Evolutionary conservation across 2,329 filamentous ascomycete species (phyloP).

Genomic region (Talaromyces albobiverticillius): DNA sequence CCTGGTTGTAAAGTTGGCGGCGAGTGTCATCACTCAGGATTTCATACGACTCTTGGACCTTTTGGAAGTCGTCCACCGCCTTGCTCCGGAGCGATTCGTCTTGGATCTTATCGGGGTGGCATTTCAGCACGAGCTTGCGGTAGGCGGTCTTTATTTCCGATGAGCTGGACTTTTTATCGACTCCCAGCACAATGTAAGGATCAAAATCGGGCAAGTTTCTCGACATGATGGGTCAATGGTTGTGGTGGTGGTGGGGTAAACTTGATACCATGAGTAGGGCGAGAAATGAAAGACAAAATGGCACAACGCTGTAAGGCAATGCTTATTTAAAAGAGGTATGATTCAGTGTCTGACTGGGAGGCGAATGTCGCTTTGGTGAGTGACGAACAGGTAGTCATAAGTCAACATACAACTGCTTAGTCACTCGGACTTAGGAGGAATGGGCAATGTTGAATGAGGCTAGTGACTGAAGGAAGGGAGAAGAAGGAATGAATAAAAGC

Average conservation of each 20-base stretch:
- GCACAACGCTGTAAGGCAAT: neutral
- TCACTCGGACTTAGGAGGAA: neutral
- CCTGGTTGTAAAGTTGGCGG: conserved; percentile 73
- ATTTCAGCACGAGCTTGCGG: conserved; percentile 81
- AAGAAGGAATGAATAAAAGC: conserved; percentile 5
- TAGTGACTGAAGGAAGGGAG: conserved; percentile 8
- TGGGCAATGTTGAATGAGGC: neutral
- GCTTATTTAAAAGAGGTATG: neutral
- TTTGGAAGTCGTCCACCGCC: conserved; percentile 86
- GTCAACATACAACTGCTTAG: conserved; percentile 10
- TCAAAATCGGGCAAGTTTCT: conserved; percentile 51
- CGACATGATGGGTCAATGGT: conserved; percentile 20
- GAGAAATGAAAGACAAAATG: neutral
- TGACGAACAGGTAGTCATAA: neutral
- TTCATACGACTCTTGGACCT: conserved; percentile 90
- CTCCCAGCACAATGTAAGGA: conserved; percentile 74
- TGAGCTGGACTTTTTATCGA: conserved; percentile 68
- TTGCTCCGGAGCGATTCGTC: conserved; percentile 71
- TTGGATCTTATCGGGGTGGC: conserved; percentile 88
- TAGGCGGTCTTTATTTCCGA: conserved; percentile 74
- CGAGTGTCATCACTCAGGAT: conserved; percentile 74
- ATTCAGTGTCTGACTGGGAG: conserved; percentile 9
- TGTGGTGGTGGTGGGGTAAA: neutral
- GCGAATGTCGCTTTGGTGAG: conserved; percentile 1
- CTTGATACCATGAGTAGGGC: conserved; percentile 8